A percentile compares a stretch with the other conserved stretches of the same genome.
phyloP scores from a whole-genome alignment of 768 basidiomycete species.

The Galerina marginata region DNA sequence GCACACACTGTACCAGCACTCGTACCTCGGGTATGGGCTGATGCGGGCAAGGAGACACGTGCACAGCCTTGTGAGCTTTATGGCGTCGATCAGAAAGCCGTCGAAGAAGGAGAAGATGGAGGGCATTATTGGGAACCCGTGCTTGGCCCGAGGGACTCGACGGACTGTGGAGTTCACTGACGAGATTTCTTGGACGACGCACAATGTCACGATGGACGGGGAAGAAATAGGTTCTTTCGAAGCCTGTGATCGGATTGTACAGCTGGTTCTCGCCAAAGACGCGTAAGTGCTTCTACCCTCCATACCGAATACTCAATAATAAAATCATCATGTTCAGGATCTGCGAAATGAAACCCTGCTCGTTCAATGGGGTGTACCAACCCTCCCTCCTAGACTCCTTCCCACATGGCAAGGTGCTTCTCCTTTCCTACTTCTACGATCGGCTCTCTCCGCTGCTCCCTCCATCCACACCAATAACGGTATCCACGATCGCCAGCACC shows the following conservation, averaged over 20 bases:
- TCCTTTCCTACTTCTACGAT: constrained; percentile 99
- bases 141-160: constrained; percentile 70
- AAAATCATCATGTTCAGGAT: constrained; percentile 48
- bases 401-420: constrained; percentile 80
- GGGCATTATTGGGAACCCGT: constrained; percentile 71
- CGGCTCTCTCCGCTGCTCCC: constrained; percentile 80
- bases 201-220: constrained; percentile 87
- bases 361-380: constrained; percentile 97
- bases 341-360: constrained; percentile 92
- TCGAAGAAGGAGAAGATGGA: constrained; percentile 25
- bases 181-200: constrained; percentile 39
- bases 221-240: constrained; percentile 83
- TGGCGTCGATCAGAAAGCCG: constrained; percentile 51
- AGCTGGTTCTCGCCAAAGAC: constrained; percentile 94
- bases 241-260: constrained; percentile 81
- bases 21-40: constrained; percentile 95
- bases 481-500: constrained; percentile 65
- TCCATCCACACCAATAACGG: constrained; percentile 36
- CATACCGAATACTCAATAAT: neutral
- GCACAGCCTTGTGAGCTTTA: constrained; percentile 91
- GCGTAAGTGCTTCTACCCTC: constrained; percentile 57
- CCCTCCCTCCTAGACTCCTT: constrained; percentile 91
- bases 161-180: constrained; percentile 69
- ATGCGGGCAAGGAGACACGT: constrained; percentile 87
- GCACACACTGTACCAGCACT: constrained; percentile 92